phyloP scores from a whole-genome alignment of 1,284 basidiomycete species.

The Ceratobasidium sp. region DNA sequence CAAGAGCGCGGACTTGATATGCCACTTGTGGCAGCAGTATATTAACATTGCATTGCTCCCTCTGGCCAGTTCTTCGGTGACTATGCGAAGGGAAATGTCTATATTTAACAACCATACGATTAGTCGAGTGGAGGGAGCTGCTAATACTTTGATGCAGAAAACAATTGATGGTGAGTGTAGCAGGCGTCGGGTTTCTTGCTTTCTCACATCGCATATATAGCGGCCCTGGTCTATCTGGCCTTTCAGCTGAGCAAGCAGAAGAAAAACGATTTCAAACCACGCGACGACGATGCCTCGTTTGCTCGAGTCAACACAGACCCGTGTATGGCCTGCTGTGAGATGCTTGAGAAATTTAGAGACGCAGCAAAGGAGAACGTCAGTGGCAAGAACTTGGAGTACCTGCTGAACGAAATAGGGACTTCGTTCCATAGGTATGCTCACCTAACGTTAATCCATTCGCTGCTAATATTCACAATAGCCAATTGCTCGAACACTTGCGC shows the following conservation, averaged over 20 bases:
- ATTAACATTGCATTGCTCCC: slow-evolving; percentile 91
- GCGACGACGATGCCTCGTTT: slow-evolving; percentile 95
- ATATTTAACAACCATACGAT: slow-evolving; percentile 93
- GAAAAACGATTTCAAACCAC: slow-evolving; percentile 95
- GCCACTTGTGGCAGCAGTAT: slow-evolving; percentile 98
- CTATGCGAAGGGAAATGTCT: slow-evolving; percentile 91
- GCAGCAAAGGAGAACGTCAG: slow-evolving; percentile 77
- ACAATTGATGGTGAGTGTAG: slow-evolving; percentile 77
- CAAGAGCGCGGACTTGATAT: slow-evolving; percentile 85
- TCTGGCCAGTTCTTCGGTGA: slow-evolving; percentile 85
- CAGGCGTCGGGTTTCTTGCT: background rate
- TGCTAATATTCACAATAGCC: slow-evolving; percentile 58
- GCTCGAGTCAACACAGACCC: slow-evolving; percentile 96
- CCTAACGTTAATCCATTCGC: background rate
- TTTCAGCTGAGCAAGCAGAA: slow-evolving; percentile 90
- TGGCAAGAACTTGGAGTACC: slow-evolving; percentile 91
- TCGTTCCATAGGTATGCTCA: slow-evolving; percentile 84
- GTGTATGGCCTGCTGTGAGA: slow-evolving; percentile 88
- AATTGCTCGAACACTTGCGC: slow-evolving; percentile 93
- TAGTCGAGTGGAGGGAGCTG: slow-evolving; percentile 86
- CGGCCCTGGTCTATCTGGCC: slow-evolving; percentile 74
- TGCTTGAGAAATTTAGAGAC: slow-evolving; percentile 82
- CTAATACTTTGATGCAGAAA: slow-evolving; percentile 86
- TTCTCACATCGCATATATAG: slow-evolving; percentile 55
- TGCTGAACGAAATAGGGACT: slow-evolving; percentile 93